Evolutionary conservation across 2,329 filamentous ascomycete genomes (phyloP).

Genomic region (Curvularia spicifera): DNA sequence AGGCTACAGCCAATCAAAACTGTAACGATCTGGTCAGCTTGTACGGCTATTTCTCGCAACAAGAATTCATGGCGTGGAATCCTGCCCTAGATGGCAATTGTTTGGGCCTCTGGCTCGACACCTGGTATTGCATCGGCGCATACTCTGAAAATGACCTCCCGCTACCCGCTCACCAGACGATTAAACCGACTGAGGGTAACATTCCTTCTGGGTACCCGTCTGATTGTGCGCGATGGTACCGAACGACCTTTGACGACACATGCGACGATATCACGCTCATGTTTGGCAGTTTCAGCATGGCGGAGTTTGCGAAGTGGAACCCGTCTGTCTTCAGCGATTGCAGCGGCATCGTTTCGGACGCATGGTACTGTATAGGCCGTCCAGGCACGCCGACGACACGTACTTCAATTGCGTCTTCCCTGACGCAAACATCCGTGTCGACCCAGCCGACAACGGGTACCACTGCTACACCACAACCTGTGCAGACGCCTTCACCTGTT

Average conservation of each 20-base stretch:
- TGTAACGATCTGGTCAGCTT: conserved; percentile 1
- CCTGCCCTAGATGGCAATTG: conserved; percentile 4
- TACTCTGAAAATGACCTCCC: not conserved
- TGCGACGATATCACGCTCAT: conserved; percentile 2
- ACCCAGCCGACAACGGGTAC: not conserved
- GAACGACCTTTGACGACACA: not conserved
- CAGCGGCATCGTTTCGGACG: not conserved
- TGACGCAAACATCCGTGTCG: not conserved
- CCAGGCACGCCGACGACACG: conserved; percentile 2
- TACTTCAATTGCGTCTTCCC: not conserved
- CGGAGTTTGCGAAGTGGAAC: conserved; percentile 5
- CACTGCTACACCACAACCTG: not conserved
- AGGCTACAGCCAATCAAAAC: conserved; percentile 1
- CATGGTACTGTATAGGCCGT: conserved; percentile 7
- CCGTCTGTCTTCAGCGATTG: conserved; percentile 2
- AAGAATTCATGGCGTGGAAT: conserved; percentile 5
- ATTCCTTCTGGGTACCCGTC: not conserved
- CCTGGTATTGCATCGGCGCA: conserved; percentile 6
- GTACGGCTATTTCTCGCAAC: conserved; percentile 7
- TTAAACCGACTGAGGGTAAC: conserved; percentile 3
- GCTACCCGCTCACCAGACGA: conserved; percentile 1
- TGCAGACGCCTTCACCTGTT: conserved; percentile 6
- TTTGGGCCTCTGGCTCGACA: conserved; percentile 3
- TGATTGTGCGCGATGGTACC: conserved; percentile 3
- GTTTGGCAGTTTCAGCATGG: conserved; percentile 4